phyloP scores from a whole-genome alignment of 1,284 basidiomycete species.

The Marasmius sp. region DNA sequence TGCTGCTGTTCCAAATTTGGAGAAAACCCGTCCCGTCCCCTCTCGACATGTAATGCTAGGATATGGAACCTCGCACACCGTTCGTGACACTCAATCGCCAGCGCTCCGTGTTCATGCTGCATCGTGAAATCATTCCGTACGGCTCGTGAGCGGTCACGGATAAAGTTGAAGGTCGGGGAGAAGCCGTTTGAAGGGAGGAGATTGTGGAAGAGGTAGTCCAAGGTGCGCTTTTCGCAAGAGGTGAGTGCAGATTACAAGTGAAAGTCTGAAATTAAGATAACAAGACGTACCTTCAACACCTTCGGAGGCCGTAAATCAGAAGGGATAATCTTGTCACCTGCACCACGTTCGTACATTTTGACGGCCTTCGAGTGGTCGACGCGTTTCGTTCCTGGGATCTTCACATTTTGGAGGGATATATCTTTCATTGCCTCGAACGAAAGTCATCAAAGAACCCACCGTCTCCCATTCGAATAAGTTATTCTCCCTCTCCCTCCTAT shows the following conservation, averaged over 20 bases:
- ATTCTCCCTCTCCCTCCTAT: constrained; percentile 88
- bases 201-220: constrained; percentile 90
- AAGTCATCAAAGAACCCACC: constrained; percentile 45
- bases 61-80: constrained; percentile 95
- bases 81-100: constrained; percentile 90
- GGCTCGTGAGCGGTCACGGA: constrained; percentile 89
- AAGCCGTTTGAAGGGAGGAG: constrained; percentile 74
- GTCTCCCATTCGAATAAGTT: constrained; percentile 88
- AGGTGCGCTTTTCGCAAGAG: constrained; percentile 57
- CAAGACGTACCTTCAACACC: constrained; percentile 68
- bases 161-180: constrained; percentile 76
- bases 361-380: constrained; percentile 89
- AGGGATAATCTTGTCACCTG: constrained; percentile 89
- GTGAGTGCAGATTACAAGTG: constrained; percentile 2
- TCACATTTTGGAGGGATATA: constrained; percentile 38
- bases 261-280: constrained; percentile 4
- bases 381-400: constrained; percentile 74
- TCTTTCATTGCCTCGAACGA: constrained; percentile 16
- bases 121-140: constrained; percentile 95
- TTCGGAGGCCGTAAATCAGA: constrained; percentile 89
- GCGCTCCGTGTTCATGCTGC: constrained; percentile 77
- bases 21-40: constrained; percentile 61
- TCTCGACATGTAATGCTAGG: constrained; percentile 78
- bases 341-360: constrained; percentile 93
- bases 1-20: constrained; percentile 84